Conservation (phyloP, 202 grass and related monocot genomes). For the Brachypodium distachyon region DNA sequence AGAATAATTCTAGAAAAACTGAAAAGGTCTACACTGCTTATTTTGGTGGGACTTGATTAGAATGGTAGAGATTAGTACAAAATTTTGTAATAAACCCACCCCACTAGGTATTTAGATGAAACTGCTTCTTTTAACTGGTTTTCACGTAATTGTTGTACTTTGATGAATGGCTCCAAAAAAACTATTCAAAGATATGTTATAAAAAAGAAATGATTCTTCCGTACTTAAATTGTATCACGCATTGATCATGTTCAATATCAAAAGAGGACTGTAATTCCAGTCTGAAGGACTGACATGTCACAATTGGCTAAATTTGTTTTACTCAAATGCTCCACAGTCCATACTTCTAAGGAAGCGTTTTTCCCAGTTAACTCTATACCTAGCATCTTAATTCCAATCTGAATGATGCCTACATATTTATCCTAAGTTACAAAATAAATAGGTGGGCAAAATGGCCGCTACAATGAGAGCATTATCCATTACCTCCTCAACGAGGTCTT, state of each 20-base stretch:
- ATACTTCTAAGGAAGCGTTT: background rate
- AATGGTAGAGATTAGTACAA: background rate
- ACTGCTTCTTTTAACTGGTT: background rate
- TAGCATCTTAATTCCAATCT: background rate
- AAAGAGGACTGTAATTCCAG: background rate
- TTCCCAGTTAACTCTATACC: background rate
- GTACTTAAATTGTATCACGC: background rate
- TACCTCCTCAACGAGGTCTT: constrained; percentile 74
- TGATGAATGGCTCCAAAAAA: background rate
- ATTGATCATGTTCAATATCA: background rate
- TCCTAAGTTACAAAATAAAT: background rate
- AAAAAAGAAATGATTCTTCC: background rate
- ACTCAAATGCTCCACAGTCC: background rate
- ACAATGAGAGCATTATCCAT: background rate
- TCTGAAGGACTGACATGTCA: background rate
- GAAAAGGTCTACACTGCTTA: background rate
- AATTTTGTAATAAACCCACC: background rate
- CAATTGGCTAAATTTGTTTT: background rate
- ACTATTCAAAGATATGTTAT: background rate
- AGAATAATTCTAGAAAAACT: too few relatives aligned
- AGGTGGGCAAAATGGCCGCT: background rate
- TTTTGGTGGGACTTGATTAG: background rate
- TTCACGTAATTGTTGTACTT: background rate
- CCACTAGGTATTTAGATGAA: background rate
- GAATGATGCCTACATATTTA: background rate